Evolutionary conservation across 1,284 basidiomycete species (phyloP).

Genomic region (Ganoderma lucidum): DNA sequence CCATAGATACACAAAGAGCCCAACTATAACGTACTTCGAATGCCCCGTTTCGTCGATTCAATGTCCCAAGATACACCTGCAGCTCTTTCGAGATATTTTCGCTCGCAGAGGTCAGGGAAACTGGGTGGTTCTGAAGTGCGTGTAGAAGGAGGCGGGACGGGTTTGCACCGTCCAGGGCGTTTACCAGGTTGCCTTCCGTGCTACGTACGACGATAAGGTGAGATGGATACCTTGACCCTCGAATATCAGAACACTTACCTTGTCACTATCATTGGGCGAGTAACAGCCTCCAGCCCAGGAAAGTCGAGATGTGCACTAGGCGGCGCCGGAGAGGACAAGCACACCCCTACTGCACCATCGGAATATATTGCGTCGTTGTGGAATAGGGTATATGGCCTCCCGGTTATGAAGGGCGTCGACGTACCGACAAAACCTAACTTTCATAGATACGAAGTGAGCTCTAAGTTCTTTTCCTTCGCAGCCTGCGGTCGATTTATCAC

Average conservation of each 20-base stretch:
- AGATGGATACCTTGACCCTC: background rate
- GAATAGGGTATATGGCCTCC: constrained; percentile 81
- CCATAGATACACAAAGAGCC: accelerated
- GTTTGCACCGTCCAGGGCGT: constrained; percentile 68
- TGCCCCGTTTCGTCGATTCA: constrained; percentile 36
- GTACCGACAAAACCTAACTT: constrained; percentile 79
- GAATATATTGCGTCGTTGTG: constrained; percentile 63
- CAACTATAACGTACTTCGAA: constrained; percentile 37
- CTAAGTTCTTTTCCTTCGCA: background rate
- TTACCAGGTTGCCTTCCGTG: constrained; percentile 83
- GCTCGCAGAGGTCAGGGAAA: background rate
- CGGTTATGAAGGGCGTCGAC: constrained; percentile 88
- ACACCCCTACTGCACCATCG: constrained; percentile 77
- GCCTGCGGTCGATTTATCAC: constrained; percentile 5
- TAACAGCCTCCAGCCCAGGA: constrained; percentile 62
- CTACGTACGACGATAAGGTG: constrained; percentile 44
- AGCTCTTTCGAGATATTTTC: constrained; percentile 25
- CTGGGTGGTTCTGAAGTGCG: constrained; percentile 54
- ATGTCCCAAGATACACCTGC: constrained; percentile 57
- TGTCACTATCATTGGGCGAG: constrained; percentile 62
- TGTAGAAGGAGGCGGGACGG: constrained; percentile 75
- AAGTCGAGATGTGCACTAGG: constrained; percentile 52
- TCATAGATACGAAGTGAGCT: background rate
- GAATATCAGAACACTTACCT: constrained; percentile 46
- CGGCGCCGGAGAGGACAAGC: constrained; percentile 34